Evolutionary conservation across 2,329 filamentous ascomycete genomes (phyloP).

Genomic region (Fonsecaea erecta): DNA sequence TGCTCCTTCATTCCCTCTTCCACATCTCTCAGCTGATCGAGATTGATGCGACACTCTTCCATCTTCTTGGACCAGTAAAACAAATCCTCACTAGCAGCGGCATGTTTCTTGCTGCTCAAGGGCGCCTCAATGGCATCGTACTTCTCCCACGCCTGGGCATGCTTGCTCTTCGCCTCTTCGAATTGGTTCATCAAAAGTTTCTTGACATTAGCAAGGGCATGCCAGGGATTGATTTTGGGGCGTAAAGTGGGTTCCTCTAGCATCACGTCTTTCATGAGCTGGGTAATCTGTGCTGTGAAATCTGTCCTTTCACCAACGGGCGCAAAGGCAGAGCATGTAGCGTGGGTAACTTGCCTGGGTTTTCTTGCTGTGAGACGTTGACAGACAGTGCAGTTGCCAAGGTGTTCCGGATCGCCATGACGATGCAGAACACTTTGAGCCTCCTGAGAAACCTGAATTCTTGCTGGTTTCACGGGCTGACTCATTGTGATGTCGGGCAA

Average conservation of each 20-base stretch:
- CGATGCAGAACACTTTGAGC: slow-evolving; percentile 49
- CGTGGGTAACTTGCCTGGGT: slow-evolving; percentile 37
- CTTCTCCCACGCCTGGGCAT: slow-evolving; percentile 52
- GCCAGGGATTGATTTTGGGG: slow-evolving; percentile 68
- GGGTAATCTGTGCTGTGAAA: slow-evolving; percentile 36
- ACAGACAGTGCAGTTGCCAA: slow-evolving; percentile 62
- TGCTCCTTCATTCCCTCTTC: slow-evolving; percentile 36
- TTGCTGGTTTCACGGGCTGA: slow-evolving; percentile 38
- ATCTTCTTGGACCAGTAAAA: slow-evolving; percentile 38
- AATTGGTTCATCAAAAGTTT: slow-evolving; percentile 82
- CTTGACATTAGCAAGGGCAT: slow-evolving; percentile 80
- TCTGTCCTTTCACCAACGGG: slow-evolving; percentile 42
- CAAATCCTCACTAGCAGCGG: slow-evolving; percentile 34
- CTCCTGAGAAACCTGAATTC: slow-evolving; percentile 44
- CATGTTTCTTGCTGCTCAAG: slow-evolving; percentile 36
- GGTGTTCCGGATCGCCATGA: slow-evolving; percentile 53
- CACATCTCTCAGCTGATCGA: slow-evolving; percentile 38
- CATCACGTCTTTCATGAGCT: slow-evolving; percentile 33
- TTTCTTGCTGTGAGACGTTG: slow-evolving; percentile 49
- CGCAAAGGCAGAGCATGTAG: slow-evolving; percentile 1
- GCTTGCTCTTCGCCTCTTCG: slow-evolving; percentile 72
- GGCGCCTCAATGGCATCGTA: slow-evolving; percentile 37
- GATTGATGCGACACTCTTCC: slow-evolving; percentile 38
- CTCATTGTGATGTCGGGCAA: slow-evolving; percentile 65
- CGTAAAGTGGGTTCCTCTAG: slow-evolving; percentile 65